Evolutionary conservation across 176 grass and related monocot genomes (phyloP).

Genomic region (Alloteropsis semialata): DNA sequence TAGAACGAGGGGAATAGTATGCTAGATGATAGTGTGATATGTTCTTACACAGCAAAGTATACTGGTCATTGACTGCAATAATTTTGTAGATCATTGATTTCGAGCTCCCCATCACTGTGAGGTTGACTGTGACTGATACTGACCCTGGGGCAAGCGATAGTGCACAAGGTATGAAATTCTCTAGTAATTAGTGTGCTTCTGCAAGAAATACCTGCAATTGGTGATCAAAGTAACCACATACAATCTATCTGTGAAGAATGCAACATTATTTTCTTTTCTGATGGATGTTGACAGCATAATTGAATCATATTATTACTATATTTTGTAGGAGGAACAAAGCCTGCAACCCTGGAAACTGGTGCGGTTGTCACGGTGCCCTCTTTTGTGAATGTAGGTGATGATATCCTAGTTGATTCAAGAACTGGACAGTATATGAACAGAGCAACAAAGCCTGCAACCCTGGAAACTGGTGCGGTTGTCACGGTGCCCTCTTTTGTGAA

Average conservation of each 20-base stretch:
- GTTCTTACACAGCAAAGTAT: slow-evolving; percentile 1
- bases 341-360: slow-evolving; percentile 86
- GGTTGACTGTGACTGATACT: slow-evolving; percentile 70
- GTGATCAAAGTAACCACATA: background rate
- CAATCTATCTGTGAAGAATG: background rate
- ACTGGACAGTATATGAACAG: slow-evolving; percentile 83
- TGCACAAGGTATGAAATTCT: slow-evolving; percentile 53
- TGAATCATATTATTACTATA: background rate
- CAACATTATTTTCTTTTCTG: slow-evolving; percentile 5
- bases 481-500: slow-evolving; percentile 86
- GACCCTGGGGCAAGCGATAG: slow-evolving; percentile 75
- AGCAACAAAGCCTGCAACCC: slow-evolving; percentile 77
- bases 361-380: slow-evolving; percentile 75
- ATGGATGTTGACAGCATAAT: background rate
- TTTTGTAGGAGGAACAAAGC: slow-evolving; percentile 83
- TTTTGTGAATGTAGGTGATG: slow-evolving; percentile 69
- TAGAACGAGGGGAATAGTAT: background rate
- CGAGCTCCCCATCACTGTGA: slow-evolving; percentile 78
- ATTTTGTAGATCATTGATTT: slow-evolving; percentile 82
- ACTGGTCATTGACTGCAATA: background rate
- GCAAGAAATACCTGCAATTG: slow-evolving; percentile 5
- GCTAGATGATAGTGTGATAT: background rate
- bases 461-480: slow-evolving; percentile 85
- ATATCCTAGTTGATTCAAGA: slow-evolving; percentile 81
- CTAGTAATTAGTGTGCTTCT: background rate